Percentiles rank a stretch among this genome's conserved stretches.
These are phyloP conservation scores for Colletotrichum falcatum DNA, from an alignment of 2,329 filamentous ascomycete species.

Conservation along the genomic window DNA sequence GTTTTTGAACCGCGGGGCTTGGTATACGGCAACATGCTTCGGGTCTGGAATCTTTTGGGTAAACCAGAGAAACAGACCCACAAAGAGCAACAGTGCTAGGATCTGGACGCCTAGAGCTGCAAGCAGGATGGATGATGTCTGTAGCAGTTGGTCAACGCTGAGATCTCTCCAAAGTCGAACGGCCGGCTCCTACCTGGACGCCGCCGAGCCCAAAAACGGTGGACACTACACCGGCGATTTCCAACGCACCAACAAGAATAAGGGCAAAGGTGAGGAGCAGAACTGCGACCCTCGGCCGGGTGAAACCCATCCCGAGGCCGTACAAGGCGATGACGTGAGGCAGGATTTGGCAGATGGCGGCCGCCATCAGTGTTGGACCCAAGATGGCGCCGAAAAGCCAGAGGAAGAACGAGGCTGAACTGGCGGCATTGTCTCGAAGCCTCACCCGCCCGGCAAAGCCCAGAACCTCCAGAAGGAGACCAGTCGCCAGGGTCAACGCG, in stretches of 20 bases:
- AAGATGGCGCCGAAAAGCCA: conserved; percentile 61
- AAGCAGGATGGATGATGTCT: conserved; percentile 55
- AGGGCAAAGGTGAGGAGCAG: conserved; percentile 50
- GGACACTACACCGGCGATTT: conserved; percentile 48
- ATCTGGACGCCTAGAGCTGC: conserved; percentile 60
- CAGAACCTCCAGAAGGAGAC: conserved; percentile 57
- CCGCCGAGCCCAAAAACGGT: conserved; percentile 50
- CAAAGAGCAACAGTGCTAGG: conserved; percentile 54
- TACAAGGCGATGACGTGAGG: conserved; percentile 62
- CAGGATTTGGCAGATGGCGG: conserved; percentile 58
- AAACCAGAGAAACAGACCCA: conserved; percentile 55
- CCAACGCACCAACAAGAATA: conserved; percentile 49
- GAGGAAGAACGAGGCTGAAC: conserved; percentile 55
- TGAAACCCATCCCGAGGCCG: conserved; percentile 55
- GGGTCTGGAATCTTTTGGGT: conserved; percentile 55
- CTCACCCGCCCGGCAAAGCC: conserved; percentile 61
- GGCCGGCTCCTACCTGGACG: conserved; percentile 23
- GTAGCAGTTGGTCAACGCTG: conserved; percentile 40
- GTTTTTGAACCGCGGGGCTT: conserved; percentile 55
- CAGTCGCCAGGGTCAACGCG: conserved; percentile 54
- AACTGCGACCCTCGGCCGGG: conserved; percentile 51
- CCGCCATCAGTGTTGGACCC: conserved; percentile 59
- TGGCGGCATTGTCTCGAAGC: conserved; percentile 51
- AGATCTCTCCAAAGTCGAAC: not conserved
- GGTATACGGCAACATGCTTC: conserved; percentile 55